Evolutionary conservation across 2,329 filamentous ascomycete species (phyloP).

Genomic region (Paraconiothyrium brasiliense): DNA sequence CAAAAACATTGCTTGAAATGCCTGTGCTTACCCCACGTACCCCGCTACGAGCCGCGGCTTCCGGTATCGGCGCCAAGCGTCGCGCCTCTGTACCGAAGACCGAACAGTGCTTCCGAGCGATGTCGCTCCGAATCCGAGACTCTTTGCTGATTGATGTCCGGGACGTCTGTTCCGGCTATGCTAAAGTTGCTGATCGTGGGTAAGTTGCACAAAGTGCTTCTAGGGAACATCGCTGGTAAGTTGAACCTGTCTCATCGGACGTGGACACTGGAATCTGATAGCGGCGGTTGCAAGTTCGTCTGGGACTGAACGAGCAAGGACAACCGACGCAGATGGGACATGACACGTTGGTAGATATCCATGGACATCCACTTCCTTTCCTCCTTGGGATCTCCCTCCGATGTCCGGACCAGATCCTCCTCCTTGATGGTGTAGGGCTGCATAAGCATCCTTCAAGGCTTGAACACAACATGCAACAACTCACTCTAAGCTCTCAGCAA

Average conservation of each 20-base stretch:
- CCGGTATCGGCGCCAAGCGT: constrained; percentile 2
- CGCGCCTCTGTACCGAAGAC: background rate
- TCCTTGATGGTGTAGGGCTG: no score
- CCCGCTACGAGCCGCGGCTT: constrained; percentile 9
- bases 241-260: no score
- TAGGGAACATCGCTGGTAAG: no score
- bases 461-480: background rate
- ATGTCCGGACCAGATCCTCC: no score
- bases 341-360: no score
- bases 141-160: background rate
- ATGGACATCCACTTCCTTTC: no score
- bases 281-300: no score
- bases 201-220: background rate
- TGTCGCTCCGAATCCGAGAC: constrained; percentile 1
- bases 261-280: no score
- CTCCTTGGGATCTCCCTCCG: no score
- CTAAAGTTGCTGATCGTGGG: background rate
- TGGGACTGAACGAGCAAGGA: no score
- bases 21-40: constrained; percentile 14
- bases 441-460: background rate
- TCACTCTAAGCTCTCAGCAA: constrained; percentile 40
- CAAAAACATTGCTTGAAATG: constrained; percentile 10
- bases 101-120: constrained; percentile 6
- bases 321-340: no score
- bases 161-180: no score